Percentiles rank a stretch among this genome's conserved stretches.
Conservation (phyloP, 768 basidiomycete species). For the Lentinula raphanica region DNA sequence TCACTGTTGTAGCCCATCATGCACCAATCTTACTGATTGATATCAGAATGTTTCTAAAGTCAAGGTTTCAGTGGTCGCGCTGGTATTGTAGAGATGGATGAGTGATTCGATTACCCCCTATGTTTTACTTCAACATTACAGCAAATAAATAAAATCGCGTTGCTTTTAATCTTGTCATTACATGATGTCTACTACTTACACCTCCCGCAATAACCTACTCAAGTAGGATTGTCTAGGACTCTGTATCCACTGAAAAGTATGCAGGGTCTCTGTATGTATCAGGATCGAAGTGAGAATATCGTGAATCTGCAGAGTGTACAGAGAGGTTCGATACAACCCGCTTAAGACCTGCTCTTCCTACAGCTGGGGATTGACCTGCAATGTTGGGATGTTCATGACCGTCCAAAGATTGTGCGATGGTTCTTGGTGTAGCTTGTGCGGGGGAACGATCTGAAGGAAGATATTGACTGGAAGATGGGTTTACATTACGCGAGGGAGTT, state of each 20-base stretch:
- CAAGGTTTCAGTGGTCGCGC: not conserved
- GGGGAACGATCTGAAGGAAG: not conserved
- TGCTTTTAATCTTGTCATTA: too few species aligned
- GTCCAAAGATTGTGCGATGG: not conserved
- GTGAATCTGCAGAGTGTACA: not conserved
- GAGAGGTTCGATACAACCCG: not conserved
- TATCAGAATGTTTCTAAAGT: conserved; percentile 16
- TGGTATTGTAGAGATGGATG: not conserved
- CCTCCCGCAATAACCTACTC: too few species aligned
- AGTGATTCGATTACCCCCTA: not conserved
- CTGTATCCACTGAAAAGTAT: not conserved
- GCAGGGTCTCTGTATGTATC: conserved; percentile 5
- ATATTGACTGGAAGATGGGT: not conserved
- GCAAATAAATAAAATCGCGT: too few species aligned
- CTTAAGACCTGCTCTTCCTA: not conserved
- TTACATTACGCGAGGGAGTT: not conserved
- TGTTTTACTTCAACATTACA: too few species aligned
- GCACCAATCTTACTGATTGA: not conserved
- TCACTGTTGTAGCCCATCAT: not conserved
- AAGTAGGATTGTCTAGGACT: too few species aligned
- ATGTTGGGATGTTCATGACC: not conserved
- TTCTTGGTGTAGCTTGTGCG: not conserved
- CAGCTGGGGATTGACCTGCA: not conserved
- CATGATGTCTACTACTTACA: too few species aligned
- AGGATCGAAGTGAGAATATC: conserved; percentile 5